Percentiles rank a stretch among this genome's conserved stretches.
These are phyloP conservation scores for Ustilago loliicola DNA, from an alignment of 1,284 basidiomycete genomes.

Conservation along the genomic window DNA sequence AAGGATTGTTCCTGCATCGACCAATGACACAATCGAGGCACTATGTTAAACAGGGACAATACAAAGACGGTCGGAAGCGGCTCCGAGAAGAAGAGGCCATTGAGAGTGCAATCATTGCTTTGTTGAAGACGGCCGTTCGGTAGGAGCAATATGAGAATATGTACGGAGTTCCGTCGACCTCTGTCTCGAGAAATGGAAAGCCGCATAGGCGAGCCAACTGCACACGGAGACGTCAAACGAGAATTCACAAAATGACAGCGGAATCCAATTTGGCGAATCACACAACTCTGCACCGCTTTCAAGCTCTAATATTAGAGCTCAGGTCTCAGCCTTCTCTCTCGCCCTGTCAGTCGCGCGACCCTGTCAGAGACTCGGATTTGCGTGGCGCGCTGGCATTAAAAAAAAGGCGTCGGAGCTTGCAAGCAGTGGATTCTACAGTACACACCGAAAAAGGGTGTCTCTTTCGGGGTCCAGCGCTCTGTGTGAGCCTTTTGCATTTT, in stretches of 20 bases:
- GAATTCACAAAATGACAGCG: constrained; percentile 6
- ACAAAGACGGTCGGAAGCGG: neutral
- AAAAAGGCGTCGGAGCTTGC: constrained; percentile 14
- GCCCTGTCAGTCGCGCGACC: neutral
- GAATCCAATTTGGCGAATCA: constrained; percentile 5
- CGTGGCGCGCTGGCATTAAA: constrained; percentile 29
- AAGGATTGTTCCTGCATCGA: constrained; percentile 3
- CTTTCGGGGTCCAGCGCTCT: neutral
- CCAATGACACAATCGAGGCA: neutral
- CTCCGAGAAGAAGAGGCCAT: neutral
- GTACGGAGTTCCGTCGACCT: constrained; percentile 17
- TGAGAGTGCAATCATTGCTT: neutral
- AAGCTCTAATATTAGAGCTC: neutral
- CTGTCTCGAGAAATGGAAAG: neutral
- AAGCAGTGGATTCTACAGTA: constrained; percentile 27
- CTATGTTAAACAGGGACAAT: neutral
- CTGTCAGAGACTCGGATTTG: constrained; percentile 1
- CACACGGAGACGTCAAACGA: constrained; percentile 5
- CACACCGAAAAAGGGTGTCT: neutral
- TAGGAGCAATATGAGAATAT: neutral
- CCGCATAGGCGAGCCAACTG: neutral
- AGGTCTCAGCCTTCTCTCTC: neutral
- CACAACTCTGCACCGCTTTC: neutral
- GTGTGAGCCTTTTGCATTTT: neutral
- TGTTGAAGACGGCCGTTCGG: neutral